Evolutionary conservation across 176 grass and related monocot species (phyloP).

Genomic region (Ananas comosus): DNA sequence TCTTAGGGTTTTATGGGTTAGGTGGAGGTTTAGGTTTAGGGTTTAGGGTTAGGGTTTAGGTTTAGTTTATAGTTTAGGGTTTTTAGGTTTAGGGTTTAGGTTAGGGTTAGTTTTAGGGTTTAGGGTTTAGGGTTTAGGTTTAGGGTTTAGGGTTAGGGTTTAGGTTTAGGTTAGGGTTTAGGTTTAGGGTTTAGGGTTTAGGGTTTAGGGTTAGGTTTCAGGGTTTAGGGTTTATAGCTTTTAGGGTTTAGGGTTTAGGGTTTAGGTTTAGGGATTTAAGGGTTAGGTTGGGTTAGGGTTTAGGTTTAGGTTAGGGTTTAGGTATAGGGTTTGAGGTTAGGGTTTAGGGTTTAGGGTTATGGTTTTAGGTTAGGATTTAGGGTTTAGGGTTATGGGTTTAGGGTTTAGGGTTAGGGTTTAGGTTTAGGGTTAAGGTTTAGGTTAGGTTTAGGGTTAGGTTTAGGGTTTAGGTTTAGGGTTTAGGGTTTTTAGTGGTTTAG

Average conservation of each 20-base stretch:
- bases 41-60: slow-evolving; percentile 14
- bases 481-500: slow-evolving; percentile 15
- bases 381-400: slow-evolving; percentile 11
- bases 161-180: slow-evolving; percentile 19
- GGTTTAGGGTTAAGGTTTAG: slow-evolving; percentile 15
- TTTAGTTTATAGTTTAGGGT: slow-evolving; percentile 5
- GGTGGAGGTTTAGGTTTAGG: slow-evolving; percentile 11
- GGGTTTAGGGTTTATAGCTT: slow-evolving; percentile 9
- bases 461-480: slow-evolving; percentile 14
- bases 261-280: neutral
- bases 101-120: slow-evolving; percentile 21
- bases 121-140: slow-evolving; percentile 24
- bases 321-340: slow-evolving; percentile 8
- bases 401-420: slow-evolving; percentile 13
- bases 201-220: slow-evolving; percentile 7
- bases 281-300: slow-evolving; percentile 22
- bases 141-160: slow-evolving; percentile 23
- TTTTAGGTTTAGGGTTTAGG: slow-evolving; percentile 12
- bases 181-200: slow-evolving; percentile 18
- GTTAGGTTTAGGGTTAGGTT: slow-evolving; percentile 8
- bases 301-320: slow-evolving; percentile 24
- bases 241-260: slow-evolving; percentile 20
- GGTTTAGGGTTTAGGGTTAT: neutral
- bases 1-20: neutral
- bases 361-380: slow-evolving; percentile 6